These are phyloP conservation scores for Cutaneotrichosporon sp. DNA, from an alignment of 1,284 basidiomycete species.

Conservation along the genomic window DNA sequence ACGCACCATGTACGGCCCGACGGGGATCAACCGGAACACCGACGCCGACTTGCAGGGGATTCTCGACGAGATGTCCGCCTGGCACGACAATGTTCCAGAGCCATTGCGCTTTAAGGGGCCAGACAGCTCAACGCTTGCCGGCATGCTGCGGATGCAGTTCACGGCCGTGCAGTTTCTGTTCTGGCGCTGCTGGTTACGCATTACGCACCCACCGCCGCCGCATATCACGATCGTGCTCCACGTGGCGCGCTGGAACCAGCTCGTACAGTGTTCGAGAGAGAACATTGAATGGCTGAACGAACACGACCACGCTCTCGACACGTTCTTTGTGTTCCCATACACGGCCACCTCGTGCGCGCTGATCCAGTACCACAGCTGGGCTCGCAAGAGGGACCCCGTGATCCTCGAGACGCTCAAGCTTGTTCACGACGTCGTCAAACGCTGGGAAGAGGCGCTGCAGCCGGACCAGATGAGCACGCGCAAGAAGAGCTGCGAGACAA, in stretches of 20 bases:
- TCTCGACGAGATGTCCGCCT: slow-evolving; percentile 65
- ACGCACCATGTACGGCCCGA: slow-evolving; percentile 81
- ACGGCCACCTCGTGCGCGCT: slow-evolving; percentile 85
- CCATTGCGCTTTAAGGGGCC: slow-evolving; percentile 69
- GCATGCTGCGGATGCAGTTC: slow-evolving; percentile 78
- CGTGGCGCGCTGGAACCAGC: slow-evolving; percentile 71
- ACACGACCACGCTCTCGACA: slow-evolving; percentile 77
- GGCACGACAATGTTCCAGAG: slow-evolving; percentile 72
- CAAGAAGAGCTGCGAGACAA: slow-evolving; percentile 76
- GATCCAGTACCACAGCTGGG: slow-evolving; percentile 66
- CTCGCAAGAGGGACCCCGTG: slow-evolving; percentile 70
- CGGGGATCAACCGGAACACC: slow-evolving; percentile 75
- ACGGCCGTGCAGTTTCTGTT: slow-evolving; percentile 72
- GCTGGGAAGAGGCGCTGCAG: slow-evolving; percentile 68
- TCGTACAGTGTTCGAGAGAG: slow-evolving; percentile 71
- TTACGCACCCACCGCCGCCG: slow-evolving; percentile 79
- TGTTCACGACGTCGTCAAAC: slow-evolving; percentile 73
- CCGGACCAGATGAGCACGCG: slow-evolving; percentile 85
- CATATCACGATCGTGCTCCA: slow-evolving; percentile 82
- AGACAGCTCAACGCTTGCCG: slow-evolving; percentile 59
- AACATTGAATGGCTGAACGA: slow-evolving; percentile 85
- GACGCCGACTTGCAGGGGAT: slow-evolving; percentile 72
- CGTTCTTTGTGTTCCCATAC: slow-evolving; percentile 81
- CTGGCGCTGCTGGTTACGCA: slow-evolving; percentile 92
- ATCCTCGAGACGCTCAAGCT: slow-evolving; percentile 73